phyloP scores from a whole-genome alignment of 1,139 yeast genomes.

The Lizanozyma gosingica region DNA sequence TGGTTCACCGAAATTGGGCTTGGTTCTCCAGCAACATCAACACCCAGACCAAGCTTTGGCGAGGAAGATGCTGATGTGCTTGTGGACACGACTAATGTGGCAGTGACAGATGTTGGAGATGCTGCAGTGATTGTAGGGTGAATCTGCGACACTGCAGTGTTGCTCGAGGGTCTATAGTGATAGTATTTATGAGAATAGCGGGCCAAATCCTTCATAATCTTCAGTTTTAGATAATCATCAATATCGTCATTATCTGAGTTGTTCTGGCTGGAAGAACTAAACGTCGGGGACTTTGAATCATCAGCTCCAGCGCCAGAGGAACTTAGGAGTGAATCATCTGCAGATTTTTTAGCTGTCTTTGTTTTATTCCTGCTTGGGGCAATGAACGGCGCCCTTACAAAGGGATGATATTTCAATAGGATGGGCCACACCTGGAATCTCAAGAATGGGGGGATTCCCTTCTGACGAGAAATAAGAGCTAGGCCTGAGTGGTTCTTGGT shows the following conservation, averaged over 20 bases:
- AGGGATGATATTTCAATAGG: slow-evolving; percentile 73
- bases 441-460: slow-evolving; percentile 79
- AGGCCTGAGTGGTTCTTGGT: slow-evolving; percentile 55
- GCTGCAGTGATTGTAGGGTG: background rate
- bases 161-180: background rate
- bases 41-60: background rate
- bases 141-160: background rate
- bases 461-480: slow-evolving; percentile 72
- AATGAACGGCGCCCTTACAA: slow-evolving; percentile 66
- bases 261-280: background rate
- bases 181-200: background rate
- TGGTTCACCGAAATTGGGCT: slow-evolving; percentile 1
- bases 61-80: background rate
- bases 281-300: background rate
- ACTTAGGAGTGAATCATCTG: slow-evolving; percentile 1
- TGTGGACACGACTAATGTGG: slow-evolving; percentile 1
- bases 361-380: slow-evolving; percentile 37
- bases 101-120: background rate
- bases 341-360: slow-evolving; percentile 5
- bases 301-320: background rate
- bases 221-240: background rate
- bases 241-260: background rate
- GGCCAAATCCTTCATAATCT: background rate
- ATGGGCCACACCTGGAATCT: slow-evolving; percentile 83
- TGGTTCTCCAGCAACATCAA: background rate